Conservation (phyloP, 78 protist genomes). For the Isochrysis galbana region DNA sequence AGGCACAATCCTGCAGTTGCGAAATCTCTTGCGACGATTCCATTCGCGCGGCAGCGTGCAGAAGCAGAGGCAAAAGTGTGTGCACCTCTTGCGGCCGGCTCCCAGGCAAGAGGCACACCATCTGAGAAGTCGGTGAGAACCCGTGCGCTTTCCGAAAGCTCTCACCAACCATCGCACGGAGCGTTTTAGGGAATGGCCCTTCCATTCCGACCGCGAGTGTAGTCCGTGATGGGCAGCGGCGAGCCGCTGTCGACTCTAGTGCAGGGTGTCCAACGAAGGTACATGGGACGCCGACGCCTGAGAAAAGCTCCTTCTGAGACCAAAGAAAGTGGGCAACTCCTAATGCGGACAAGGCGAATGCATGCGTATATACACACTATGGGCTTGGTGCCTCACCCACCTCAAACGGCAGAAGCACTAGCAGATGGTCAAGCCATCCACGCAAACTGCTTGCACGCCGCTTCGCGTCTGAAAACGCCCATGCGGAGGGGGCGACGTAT, state of each 20-base stretch:
- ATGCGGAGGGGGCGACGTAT: constrained; percentile 9
- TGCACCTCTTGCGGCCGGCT: neutral
- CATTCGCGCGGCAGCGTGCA: neutral
- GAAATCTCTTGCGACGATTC: no score
- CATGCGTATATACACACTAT: no score
- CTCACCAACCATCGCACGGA: no score
- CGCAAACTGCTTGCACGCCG: neutral
- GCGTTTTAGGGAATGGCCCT: no score
- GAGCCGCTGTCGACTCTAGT: neutral
- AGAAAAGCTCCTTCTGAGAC: neutral
- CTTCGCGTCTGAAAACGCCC: neutral
- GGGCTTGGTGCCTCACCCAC: neutral
- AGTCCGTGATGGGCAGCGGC: neutral
- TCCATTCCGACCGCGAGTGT: neutral
- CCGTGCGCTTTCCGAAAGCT: no score
- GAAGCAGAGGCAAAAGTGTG: neutral
- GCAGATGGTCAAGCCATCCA: neutral
- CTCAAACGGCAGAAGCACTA: constrained; percentile 1
- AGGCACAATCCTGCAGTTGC: no score
- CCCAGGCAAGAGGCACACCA: neutral
- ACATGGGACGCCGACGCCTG: neutral
- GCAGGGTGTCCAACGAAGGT: constrained; percentile 7
- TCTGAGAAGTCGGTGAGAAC: no score
- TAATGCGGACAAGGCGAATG: neutral
- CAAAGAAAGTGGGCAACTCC: neutral